Conservation (phyloP, 139 green algal species). For the Deuterostichococcus epilithicus region DNA sequence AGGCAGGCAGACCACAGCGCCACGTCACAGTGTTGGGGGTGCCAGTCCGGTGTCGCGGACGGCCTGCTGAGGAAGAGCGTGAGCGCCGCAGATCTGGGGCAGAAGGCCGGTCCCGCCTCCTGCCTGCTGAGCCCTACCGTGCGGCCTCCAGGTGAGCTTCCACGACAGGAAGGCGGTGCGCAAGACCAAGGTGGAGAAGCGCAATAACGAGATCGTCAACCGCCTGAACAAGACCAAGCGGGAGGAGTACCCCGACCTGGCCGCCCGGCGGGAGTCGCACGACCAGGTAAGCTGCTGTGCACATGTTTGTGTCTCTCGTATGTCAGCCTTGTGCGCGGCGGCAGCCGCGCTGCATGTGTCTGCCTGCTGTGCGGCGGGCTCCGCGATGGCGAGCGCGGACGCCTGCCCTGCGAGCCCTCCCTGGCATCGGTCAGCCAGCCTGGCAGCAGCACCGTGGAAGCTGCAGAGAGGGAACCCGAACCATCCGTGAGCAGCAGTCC, state of each 20-base stretch:
- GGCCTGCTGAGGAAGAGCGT: no score
- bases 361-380: neutral
- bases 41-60: no score
- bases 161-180: constrained; percentile 67
- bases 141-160: constrained; percentile 77
- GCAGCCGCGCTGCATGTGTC: no score
- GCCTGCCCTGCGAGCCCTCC: neutral
- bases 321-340: no score
- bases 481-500: neutral
- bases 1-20: no score
- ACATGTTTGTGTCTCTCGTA: neutral
- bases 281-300: constrained; percentile 15
- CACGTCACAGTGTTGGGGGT: no score
- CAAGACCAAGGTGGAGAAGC: constrained; percentile 63
- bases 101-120: no score
- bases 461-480: neutral
- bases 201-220: constrained; percentile 91
- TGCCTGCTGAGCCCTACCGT: no score
- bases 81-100: no score
- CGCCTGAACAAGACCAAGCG: constrained; percentile 85
- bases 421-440: neutral
- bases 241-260: constrained; percentile 78
- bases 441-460: neutral
- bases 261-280: constrained; percentile 61
- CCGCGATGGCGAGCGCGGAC: neutral